These are phyloP conservation scores for Alternaria hordeiaustralica DNA, from an alignment of 2,329 filamentous ascomycete species.

Conservation along the genomic window DNA sequence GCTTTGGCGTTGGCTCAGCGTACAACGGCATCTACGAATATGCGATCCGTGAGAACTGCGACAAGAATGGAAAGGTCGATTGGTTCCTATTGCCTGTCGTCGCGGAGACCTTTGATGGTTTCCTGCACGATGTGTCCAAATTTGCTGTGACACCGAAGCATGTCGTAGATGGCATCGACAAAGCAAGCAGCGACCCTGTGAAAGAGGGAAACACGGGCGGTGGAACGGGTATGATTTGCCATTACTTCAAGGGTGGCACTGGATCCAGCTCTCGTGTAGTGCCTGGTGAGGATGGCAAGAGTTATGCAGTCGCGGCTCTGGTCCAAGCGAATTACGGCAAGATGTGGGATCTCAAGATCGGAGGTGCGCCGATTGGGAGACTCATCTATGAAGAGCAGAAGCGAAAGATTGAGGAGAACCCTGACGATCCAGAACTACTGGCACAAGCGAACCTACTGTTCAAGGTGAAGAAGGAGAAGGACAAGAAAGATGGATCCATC, in stretches of 20 bases:
- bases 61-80: conserved; percentile 53
- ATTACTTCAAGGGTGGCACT: conserved; percentile 71
- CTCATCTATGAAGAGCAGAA: conserved; percentile 58
- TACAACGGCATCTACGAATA: conserved; percentile 67
- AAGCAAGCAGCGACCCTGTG: conserved; percentile 59
- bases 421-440: conserved; percentile 32
- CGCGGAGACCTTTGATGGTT: conserved; percentile 69
- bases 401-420: conserved; percentile 44
- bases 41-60: conserved; percentile 55
- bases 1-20: conserved; percentile 63
- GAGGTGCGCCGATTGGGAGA: conserved; percentile 67
- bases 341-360: conserved; percentile 63
- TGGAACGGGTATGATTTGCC: conserved; percentile 72
- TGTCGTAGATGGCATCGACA: conserved; percentile 61
- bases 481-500: conserved; percentile 67
- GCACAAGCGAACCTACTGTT: conserved; percentile 37
- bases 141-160: conserved; percentile 63
- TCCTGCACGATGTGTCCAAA: conserved; percentile 63
- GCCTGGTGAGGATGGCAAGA: conserved; percentile 31
- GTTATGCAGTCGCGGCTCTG: conserved; percentile 67
- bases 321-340: conserved; percentile 72
- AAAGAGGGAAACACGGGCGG: conserved; percentile 69
- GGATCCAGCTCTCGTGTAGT: conserved; percentile 67
- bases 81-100: conserved; percentile 65
- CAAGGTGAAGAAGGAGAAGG: conserved; percentile 47